These are phyloP conservation scores for Colletotrichum sp. DNA, from an alignment of 2,329 filamentous ascomycete genomes.

Conservation along the genomic window DNA sequence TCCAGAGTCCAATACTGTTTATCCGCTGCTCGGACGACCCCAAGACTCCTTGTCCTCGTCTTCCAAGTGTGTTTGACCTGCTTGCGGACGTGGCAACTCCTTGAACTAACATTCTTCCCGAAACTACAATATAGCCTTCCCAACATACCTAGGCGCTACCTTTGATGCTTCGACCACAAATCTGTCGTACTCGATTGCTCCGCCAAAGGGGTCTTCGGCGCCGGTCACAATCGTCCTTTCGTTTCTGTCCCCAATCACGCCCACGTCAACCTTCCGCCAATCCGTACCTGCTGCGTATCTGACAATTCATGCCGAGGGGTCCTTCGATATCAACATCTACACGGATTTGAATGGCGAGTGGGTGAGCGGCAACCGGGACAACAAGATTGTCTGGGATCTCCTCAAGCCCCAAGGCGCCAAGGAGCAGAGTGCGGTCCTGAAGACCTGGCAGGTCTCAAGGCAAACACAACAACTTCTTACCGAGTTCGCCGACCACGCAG, in stretches of 20 bases:
- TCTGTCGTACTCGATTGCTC: constrained; percentile 48
- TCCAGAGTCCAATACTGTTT: constrained; percentile 45
- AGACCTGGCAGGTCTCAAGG: constrained; percentile 71
- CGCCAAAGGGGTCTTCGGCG: constrained; percentile 27
- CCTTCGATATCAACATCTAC: constrained; percentile 68
- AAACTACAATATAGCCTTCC: constrained; percentile 43
- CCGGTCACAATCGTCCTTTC: constrained; percentile 48
- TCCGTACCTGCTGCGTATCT: constrained; percentile 84
- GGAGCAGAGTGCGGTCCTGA: constrained; percentile 47
- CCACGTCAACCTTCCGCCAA: constrained; percentile 80
- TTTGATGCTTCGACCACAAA: constrained; percentile 57
- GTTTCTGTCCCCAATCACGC: constrained; percentile 79
- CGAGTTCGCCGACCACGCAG: constrained; percentile 74
- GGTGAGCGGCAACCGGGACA: constrained; percentile 78
- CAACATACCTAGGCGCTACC: constrained; percentile 47
- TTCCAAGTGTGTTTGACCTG: constrained; percentile 21
- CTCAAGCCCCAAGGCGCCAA: constrained; percentile 45
- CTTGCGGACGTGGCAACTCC: background rate
- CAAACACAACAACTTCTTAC: constrained; percentile 72
- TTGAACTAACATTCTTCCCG: constrained; percentile 1
- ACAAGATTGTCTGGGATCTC: constrained; percentile 73
- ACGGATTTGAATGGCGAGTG: constrained; percentile 78
- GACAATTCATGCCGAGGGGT: constrained; percentile 71
- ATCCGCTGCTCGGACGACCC: constrained; percentile 55
- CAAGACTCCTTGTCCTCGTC: constrained; percentile 50